Evolutionary conservation across 2,329 filamentous ascomycete genomes (phyloP).

Genomic region (Aspergillus hiratsukae): DNA sequence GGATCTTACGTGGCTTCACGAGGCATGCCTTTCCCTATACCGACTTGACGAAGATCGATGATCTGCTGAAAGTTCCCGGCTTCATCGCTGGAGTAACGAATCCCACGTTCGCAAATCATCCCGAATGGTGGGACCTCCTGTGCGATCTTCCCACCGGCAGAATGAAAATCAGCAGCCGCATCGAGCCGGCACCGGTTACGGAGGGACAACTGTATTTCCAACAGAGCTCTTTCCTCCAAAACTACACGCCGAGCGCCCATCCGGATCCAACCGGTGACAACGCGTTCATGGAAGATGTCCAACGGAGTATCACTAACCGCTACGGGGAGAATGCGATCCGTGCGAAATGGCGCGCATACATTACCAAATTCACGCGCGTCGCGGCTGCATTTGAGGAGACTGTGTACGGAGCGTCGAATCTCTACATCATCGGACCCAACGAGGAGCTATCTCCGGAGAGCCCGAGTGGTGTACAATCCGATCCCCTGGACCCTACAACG

Average conservation of each 20-base stretch:
- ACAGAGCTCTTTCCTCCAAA: conserved; percentile 43
- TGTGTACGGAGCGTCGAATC: conserved; percentile 86
- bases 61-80: conserved; percentile 88
- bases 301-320: conserved; percentile 75
- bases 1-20: conserved; percentile 88
- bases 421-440: conserved; percentile 73
- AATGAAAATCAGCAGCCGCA: conserved; percentile 88
- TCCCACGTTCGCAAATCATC: conserved; percentile 88
- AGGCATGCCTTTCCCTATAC: conserved; percentile 97
- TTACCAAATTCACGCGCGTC: conserved; percentile 88
- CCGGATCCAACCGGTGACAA: conserved; percentile 78
- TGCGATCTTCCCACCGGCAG: conserved; percentile 89
- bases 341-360: conserved; percentile 90
- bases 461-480: conserved; percentile 36
- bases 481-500: conserved; percentile 44
- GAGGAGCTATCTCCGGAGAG: conserved; percentile 55
- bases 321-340: conserved; percentile 87
- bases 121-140: conserved; percentile 96
- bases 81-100: conserved; percentile 99
- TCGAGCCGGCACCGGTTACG: conserved; percentile 74
- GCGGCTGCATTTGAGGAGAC: conserved; percentile 91
- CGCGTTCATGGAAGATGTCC: conserved; percentile 81
- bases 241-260: conserved; percentile 23
- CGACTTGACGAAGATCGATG: conserved; percentile 95
- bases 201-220: conserved; percentile 87